Conservation (phyloP, 441 rosid genomes). For the Kokia cookei region DNA sequence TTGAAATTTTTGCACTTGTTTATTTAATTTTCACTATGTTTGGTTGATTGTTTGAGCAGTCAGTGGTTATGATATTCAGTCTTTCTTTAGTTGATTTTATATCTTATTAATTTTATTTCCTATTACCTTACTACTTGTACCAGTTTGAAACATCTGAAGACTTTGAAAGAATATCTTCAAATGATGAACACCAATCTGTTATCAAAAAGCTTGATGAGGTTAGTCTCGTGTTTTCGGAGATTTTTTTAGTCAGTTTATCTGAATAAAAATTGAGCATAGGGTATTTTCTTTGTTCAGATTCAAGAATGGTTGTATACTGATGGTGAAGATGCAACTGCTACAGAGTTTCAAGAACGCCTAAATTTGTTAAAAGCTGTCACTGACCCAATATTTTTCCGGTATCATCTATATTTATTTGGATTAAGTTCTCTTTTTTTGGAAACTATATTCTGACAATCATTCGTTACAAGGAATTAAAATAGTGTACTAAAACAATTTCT, state of each 20-base stretch:
- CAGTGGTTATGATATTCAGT: neutral
- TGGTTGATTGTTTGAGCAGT: neutral
- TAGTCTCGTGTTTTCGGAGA: constrained; percentile 4
- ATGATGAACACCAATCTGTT: constrained; percentile 75
- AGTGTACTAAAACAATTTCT: neutral
- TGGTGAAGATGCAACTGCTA: constrained; percentile 87
- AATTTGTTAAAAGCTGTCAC: constrained; percentile 70
- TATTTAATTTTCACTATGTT: neutral
- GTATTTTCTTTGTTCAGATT: constrained; percentile 40
- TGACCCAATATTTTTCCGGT: constrained; percentile 83
- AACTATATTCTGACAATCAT: neutral
- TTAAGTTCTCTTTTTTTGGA: neutral
- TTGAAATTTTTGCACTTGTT: neutral
- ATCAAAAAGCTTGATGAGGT: constrained; percentile 91
- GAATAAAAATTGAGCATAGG: neutral
- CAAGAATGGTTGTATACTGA: constrained; percentile 98
- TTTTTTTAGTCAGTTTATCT: neutral
- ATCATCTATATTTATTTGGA: constrained; percentile 5
- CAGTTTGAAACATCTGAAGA: constrained; percentile 84
- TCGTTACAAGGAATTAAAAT: neutral
- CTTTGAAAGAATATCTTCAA: constrained; percentile 60
- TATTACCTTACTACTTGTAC: constrained; percentile 11
- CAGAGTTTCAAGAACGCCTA: constrained; percentile 63
- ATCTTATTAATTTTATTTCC: neutral
- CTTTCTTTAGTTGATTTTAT: neutral